These are phyloP conservation scores for Colletotrichum zoysiae DNA, from an alignment of 2,329 filamentous ascomycete genomes.

Conservation along the genomic window DNA sequence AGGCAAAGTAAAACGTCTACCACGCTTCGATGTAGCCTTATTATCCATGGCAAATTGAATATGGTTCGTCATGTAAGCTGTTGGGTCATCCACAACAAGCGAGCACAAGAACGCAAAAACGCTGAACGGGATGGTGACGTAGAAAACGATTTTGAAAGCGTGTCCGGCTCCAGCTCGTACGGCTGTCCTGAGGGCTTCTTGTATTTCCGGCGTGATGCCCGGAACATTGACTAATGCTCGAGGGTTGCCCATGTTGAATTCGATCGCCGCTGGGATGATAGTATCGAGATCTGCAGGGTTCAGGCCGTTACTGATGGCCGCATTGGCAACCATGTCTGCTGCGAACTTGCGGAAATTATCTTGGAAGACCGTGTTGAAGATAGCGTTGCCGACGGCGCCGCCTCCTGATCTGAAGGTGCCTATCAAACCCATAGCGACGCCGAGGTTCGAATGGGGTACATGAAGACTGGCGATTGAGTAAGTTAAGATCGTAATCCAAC, in stretches of 20 bases:
- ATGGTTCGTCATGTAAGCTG: conserved; percentile 42
- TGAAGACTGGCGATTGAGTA: conserved; percentile 49
- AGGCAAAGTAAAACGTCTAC: not conserved
- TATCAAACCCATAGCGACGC: conserved; percentile 48
- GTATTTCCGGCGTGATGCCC: conserved; percentile 37
- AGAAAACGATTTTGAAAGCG: conserved; percentile 39
- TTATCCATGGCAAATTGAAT: conserved; percentile 40
- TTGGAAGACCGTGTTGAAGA: conserved; percentile 50
- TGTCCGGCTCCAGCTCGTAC: conserved; percentile 34
- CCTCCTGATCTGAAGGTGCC: conserved; percentile 50
- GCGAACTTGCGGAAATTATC: conserved; percentile 44
- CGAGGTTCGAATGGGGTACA: conserved; percentile 49
- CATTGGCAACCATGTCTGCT: conserved; percentile 46
- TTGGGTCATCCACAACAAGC: conserved; percentile 32
- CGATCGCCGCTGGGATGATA: conserved; percentile 48
- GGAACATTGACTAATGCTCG: conserved; percentile 40
- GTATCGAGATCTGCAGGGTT: conserved; percentile 39
- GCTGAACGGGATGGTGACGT: conserved; percentile 38
- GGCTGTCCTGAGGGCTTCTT: conserved; percentile 19
- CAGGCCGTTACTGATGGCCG: conserved; percentile 48
- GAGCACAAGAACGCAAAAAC: conserved; percentile 30
- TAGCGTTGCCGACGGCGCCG: conserved; percentile 51
- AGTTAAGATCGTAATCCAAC: conserved; percentile 49
- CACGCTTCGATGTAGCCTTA: not conserved
- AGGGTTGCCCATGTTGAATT: conserved; percentile 50